Conservation (phyloP, 2,329 filamentous ascomycete genomes). For the Aspergillus sp. region DNA sequence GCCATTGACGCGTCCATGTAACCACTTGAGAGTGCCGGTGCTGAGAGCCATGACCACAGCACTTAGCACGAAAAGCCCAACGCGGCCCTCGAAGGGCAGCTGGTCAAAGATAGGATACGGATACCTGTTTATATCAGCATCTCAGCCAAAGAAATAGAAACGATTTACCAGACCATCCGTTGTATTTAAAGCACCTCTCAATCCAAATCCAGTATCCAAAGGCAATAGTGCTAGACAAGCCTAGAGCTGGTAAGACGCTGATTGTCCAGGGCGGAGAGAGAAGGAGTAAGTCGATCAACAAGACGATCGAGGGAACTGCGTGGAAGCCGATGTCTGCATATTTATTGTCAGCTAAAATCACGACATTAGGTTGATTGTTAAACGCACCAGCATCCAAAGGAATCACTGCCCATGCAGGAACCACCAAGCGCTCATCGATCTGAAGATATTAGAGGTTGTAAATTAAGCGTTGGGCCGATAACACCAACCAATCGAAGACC, state of each 20-base stretch:
- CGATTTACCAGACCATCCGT: constrained; percentile 50
- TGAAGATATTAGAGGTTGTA: constrained; percentile 9
- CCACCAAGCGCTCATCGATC: constrained; percentile 45
- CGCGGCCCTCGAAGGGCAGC: constrained; percentile 61
- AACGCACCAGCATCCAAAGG: constrained; percentile 32
- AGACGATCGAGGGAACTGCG: constrained; percentile 48
- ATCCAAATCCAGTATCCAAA: constrained; percentile 62
- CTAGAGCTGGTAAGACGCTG: constrained; percentile 47
- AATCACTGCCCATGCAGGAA: constrained; percentile 40
- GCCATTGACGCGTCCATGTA: constrained; percentile 55
- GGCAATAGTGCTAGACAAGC: constrained; percentile 47
- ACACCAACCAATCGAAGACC: constrained; percentile 45
- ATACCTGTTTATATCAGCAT: constrained; percentile 51
- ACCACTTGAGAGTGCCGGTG: constrained; percentile 63
- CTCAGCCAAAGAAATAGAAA: background rate
- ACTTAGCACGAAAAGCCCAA: constrained; percentile 64
- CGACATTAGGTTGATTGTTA: background rate
- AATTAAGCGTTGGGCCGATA: background rate
- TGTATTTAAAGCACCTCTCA: constrained; percentile 54
- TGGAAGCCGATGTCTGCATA: constrained; percentile 44
- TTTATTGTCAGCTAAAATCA: background rate
- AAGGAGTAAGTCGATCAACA: constrained; percentile 53
- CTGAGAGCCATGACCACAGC: constrained; percentile 68
- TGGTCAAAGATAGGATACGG: constrained; percentile 80
- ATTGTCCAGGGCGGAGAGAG: constrained; percentile 60